phyloP scores from a whole-genome alignment of 176 grass and related monocot species.

The Eremochloa ophiuroides region DNA sequence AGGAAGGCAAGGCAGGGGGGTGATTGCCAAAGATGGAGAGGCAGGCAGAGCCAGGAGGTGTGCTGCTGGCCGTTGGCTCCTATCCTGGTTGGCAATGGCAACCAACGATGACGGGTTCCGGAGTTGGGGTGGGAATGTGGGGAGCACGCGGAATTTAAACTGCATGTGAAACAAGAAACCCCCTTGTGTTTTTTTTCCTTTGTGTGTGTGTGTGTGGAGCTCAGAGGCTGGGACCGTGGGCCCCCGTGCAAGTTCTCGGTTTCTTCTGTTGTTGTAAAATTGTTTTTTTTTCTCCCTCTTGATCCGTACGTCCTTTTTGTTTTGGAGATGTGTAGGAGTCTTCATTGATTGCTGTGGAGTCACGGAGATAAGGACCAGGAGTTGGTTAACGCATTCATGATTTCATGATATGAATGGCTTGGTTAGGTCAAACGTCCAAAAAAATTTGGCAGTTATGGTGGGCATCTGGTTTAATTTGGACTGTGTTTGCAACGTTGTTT shows the following conservation, averaged over 20 bases:
- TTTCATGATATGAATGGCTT: constrained; percentile 13
- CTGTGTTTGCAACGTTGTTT: not conserved
- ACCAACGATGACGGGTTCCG: constrained; percentile 13
- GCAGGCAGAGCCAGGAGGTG: not conserved
- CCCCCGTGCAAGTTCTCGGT: not conserved
- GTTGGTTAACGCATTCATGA: not conserved
- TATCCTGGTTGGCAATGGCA: constrained; percentile 43
- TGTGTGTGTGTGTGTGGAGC: no score
- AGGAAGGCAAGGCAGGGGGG: not conserved
- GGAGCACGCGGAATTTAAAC: constrained; percentile 33
- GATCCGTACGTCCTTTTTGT: not conserved
- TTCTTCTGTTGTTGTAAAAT: not conserved
- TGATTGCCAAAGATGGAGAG: not conserved
- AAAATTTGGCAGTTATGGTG: constrained; percentile 5
- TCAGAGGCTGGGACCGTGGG: not conserved
- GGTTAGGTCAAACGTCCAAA: constrained; percentile 10
- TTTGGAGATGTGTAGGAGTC: not conserved
- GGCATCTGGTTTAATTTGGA: not conserved
- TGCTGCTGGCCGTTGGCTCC: constrained; percentile 22
- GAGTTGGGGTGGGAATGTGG: constrained; percentile 16
- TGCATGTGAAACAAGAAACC: constrained; percentile 3
- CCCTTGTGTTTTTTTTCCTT: not conserved
- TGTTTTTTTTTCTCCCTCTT: not conserved
- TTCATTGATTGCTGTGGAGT: not conserved
- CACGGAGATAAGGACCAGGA: constrained; percentile 8